Base-by-base conservation (phyloP, 768 basidiomycete genomes). In the Hygrocybe coccinea region DNA sequence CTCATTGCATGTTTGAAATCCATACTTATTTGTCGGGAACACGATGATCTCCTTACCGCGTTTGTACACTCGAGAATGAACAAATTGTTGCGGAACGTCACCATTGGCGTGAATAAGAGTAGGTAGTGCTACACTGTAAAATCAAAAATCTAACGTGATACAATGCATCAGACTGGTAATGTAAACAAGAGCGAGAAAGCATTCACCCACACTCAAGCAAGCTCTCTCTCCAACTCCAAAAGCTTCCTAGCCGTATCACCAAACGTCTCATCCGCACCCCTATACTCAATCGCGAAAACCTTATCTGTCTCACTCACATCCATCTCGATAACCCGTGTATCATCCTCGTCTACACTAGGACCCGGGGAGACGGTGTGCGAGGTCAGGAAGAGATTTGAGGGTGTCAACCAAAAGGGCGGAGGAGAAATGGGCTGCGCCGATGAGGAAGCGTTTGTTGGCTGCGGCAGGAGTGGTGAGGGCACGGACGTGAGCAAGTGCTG, bases 401-500 rank as follows among this genome's bases (percentile, higher is more conserved):
- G 46, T 47, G 21, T 47, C 46, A 7, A 47, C 46, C 7, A 21
- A 5, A 21, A 47, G 21, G 2, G 4, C 19, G 25, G 46, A 47
- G 6, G 46, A 47, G 46, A 14, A 47, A 15, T 21, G 46, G 14
- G 25, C 3, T 15, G 14, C 24, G n/a, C 46, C 46, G 25, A 47
- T 25, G 46, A 47, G 46, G 46, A 47, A 47, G 21, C 46, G 46
- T 47, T 47, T 47, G 46, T 47, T 47, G 24, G 46, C 46, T 25
- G 46, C 46, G 24, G 14, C 46, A 17, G 46, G 46, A 6, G 4
- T 47, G 14, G 46, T 47, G 6, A 47, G 24, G 25, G 46, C 46
- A 15, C 46, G 46, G 21, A 47, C 46, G n/a, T 47, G 46, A 14
- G 46, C 46, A 21, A 47, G 46, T 21, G 39, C 15, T 6, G 21